Evolutionary conservation across 495 filamentous ascomycete genomes (phyloP).

Genomic region (Penicillium paradoxum): DNA sequence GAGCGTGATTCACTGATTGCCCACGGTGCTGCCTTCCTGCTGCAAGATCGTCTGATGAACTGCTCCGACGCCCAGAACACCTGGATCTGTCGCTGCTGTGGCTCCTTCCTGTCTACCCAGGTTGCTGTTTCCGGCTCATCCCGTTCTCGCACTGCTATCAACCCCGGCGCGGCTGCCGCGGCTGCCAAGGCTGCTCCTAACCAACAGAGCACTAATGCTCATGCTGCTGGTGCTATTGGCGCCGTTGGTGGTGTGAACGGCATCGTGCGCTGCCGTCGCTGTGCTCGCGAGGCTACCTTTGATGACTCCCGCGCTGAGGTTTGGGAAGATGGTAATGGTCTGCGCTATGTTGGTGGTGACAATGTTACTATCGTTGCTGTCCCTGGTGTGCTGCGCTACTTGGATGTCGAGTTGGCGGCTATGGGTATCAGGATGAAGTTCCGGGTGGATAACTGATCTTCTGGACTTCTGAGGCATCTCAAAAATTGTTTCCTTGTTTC

Average conservation of each 20-base stretch:
- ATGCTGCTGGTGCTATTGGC: constrained; percentile 12
- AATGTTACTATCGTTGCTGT: constrained; percentile 88
- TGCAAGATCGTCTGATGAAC: constrained; percentile 94
- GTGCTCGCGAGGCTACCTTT: constrained; percentile 63
- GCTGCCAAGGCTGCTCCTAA: constrained; percentile 33
- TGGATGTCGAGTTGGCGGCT: constrained; percentile 90
- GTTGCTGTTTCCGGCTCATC: constrained; percentile 53
- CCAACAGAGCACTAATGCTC: constrained; percentile 18
- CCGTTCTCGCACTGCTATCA: constrained; percentile 21
- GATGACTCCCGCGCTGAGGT: constrained; percentile 61
- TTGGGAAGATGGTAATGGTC: constrained; percentile 88
- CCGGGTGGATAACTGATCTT: constrained; percentile 53
- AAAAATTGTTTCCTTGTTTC: constrained; percentile 15
- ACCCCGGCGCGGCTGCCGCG: constrained; percentile 28
- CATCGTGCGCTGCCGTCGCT: constrained; percentile 78
- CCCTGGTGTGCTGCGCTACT: constrained; percentile 83
- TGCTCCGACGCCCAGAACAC: constrained; percentile 86
- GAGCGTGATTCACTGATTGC: constrained; percentile 92
- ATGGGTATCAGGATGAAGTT: constrained; percentile 94
- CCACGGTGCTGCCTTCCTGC: constrained; percentile 88
- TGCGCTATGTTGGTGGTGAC: constrained; percentile 77
- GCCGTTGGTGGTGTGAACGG: constrained; percentile 48
- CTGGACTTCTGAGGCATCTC: constrained; percentile 9
- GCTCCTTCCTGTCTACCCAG: constrained; percentile 79
- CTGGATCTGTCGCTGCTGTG: constrained; percentile 84